A percentile compares a stretch with the other conserved stretches of the same genome.
phyloP scores from a whole-genome alignment of 306 rosid species.

The Sphenostylis stenocarpa region DNA sequence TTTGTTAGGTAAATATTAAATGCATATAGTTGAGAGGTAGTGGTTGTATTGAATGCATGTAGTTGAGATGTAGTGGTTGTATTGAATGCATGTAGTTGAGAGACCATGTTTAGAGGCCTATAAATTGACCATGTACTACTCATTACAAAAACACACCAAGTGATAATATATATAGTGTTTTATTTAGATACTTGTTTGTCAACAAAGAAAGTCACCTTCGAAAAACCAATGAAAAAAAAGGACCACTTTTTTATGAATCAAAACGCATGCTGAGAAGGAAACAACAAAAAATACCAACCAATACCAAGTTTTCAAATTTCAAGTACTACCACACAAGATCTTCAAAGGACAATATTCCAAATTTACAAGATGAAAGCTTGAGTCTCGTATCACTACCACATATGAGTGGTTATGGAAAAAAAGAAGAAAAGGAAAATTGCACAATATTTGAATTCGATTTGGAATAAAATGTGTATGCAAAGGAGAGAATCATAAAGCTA shows the following conservation, averaged over 20 bases:
- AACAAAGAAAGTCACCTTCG: too few species aligned
- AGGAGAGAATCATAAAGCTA: neutral
- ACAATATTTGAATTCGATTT: constrained; percentile 9
- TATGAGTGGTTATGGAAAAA: neutral
- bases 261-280: constrained; percentile 10
- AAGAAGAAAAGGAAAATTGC: neutral
- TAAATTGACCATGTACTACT: too few species aligned
- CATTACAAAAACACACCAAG: too few species aligned
- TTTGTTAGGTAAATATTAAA: too few species aligned
- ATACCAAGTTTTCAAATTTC: constrained; percentile 12
- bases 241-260: constrained; percentile 11
- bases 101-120: too few species aligned
- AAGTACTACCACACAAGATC: neutral
- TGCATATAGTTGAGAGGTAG: too few species aligned
- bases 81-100: too few species aligned
- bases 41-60: too few species aligned
- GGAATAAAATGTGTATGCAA: constrained; percentile 7
- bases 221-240: too few species aligned
- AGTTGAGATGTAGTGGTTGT: too few species aligned
- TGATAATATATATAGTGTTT: too few species aligned
- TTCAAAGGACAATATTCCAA: neutral
- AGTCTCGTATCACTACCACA: constrained; percentile 17
- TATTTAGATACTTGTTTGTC: too few species aligned
- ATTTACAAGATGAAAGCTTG: constrained; percentile 1
- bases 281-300: neutral